Evolutionary conservation across 345 rosid species (phyloP), one percentile per base, ranked within the genome.

Genomic region (Murraya koenigii): DNA sequence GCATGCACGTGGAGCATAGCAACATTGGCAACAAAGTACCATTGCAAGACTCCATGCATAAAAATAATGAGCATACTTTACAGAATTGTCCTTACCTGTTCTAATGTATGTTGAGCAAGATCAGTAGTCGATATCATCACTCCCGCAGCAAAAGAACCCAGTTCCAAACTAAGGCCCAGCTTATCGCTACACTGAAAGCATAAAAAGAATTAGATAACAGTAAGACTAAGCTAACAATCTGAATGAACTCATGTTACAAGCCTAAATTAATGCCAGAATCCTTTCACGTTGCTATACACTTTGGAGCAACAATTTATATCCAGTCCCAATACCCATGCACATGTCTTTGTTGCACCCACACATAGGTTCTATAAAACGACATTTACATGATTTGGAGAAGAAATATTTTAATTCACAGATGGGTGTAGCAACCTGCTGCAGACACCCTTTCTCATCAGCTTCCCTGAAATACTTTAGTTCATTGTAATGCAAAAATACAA

Each of bases 111-210:
- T 55, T 88, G 88, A 76, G 83, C 89, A 72, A 86, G 88, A 80
- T 86, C 89, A 69, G 91, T 85, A 28, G 89, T 85, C 66, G 91
- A 86, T 79, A 88, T 88, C 89, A 88, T 86, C 79, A 88, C 87
- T 55, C 91, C 91, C 47, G 89, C 88, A 74, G 91, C 89, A 85
- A 88, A 88, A 19, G 91, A 88, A 41, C 91, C 91, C 83, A 85
- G 75, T 82, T 86, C 91, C 76, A 88, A 86, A 80, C 88, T 86
- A 63, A 88, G 83, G 68, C 87, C 89, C 83, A 88, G 83, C 78
- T 88, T 88, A 79, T 88, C 89, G 36, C 91, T 88, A 84, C 89
- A 85, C 89, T 88, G 89, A 70, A 84, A 82, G 39, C 67, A 60
- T 15, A 73, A 72, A 73, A 59, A 7, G 5, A 23, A 44, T 44